Evolutionary conservation across 2,329 filamentous ascomycete species (phyloP), one percentile per base, ranked within the genome.

Genomic region (Fusarium sarcochroum): DNA sequence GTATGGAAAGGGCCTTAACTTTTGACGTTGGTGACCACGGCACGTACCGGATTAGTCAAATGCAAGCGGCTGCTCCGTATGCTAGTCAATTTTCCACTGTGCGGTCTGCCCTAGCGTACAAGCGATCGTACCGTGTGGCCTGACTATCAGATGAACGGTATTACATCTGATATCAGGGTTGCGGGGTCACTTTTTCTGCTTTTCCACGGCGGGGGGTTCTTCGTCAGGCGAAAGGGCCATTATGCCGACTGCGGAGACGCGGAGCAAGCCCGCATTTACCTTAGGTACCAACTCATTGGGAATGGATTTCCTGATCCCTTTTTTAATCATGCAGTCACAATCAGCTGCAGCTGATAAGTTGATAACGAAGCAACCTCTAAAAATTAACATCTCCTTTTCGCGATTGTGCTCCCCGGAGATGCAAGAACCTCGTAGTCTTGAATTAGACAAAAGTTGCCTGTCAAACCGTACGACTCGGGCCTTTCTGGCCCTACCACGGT

Each of bases 191-290:
- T 44, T 57, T 30, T 67, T 73, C 48, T 70, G 56, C 64, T 73
- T 73, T 75, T 74, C 69, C 71, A 73, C 71, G 63, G 71, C 58
- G 53, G 47, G 62, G 49, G 47, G 34, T 34, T 42, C 34, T 60
- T 71, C 27, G 52, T 70, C 66, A 63, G 56, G 73, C 62, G 61
- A 70, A 66, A 47, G 18, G 23, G 58, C 42, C 30, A 57, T 70
- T 58, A 66, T 75, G 72, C 72, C 72, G 72, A 74, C 69, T 70
- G 69, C 72, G 72, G 72, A 74, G 72, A 58, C 68, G 70, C 70
- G 69, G 72, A 73, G 69, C 40, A 50, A 47, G 64, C 69, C 58
- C 41, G 41, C 41, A 44, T 44, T 59, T 63, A 63, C 58, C 45
- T 30, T 44, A 17, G 32, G 52, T 25, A 47, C 65, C 58, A 66